Conservation (phyloP, 805 yeast genomes). For the Helenozyma rhizophorensis region DNA sequence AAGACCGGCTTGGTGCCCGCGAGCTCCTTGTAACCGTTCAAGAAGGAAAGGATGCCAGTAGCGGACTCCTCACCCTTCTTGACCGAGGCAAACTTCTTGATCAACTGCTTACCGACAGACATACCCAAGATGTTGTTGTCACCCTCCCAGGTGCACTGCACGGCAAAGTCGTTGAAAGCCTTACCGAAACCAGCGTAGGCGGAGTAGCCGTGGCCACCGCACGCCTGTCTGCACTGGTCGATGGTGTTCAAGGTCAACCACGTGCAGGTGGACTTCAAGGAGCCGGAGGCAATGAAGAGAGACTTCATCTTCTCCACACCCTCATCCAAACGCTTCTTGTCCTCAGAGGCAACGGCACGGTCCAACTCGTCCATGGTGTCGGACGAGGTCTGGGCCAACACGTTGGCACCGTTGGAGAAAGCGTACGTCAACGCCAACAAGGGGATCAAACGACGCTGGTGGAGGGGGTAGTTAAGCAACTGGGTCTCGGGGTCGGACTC, state of each 20-base stretch:
- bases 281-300: slow-evolving; percentile 79
- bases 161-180: slow-evolving; percentile 91
- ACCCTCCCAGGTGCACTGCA: slow-evolving; percentile 98
- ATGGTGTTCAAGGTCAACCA: slow-evolving; percentile 80
- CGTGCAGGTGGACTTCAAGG: slow-evolving; percentile 83
- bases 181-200: slow-evolving; percentile 90
- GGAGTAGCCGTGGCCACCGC: slow-evolving; percentile 96
- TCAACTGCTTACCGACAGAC: slow-evolving; percentile 75
- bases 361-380: slow-evolving; percentile 51
- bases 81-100: slow-evolving; percentile 43
- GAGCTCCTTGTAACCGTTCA: slow-evolving; percentile 25
- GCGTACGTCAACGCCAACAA: slow-evolving; percentile 75
- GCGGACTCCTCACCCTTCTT: slow-evolving; percentile 38
- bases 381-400: slow-evolving; percentile 51
- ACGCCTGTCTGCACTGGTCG: slow-evolving; percentile 87
- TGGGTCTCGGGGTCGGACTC: slow-evolving; percentile 55
- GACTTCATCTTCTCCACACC: slow-evolving; percentile 66
- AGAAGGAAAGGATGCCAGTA: slow-evolving; percentile 45
- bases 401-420: slow-evolving; percentile 65
- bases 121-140: slow-evolving; percentile 85
- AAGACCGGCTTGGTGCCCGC: slow-evolving; percentile 29
- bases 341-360: slow-evolving; percentile 45
- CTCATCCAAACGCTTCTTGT: slow-evolving; percentile 39
- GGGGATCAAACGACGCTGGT: slow-evolving; percentile 86
- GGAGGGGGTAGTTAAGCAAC: slow-evolving; percentile 81